Conservation (phyloP, 352 stramenopile species). For the Globisporangium solare region DNA sequence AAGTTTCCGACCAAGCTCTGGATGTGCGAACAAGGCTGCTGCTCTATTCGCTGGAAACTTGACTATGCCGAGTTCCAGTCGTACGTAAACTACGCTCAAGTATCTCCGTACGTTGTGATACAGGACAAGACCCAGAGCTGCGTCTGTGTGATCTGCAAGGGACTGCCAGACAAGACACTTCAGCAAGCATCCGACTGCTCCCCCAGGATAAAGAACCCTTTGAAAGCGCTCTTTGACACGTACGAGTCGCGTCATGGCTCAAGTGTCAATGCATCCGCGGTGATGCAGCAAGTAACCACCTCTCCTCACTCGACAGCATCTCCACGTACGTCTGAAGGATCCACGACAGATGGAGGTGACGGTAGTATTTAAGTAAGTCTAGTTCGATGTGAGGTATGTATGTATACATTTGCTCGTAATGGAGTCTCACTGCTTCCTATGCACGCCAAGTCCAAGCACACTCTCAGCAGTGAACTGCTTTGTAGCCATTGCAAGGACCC, state of each 20-base stretch:
- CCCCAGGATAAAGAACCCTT: neutral
- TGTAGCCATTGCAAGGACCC: too few relatives aligned
- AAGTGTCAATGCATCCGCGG: conserved; percentile 1
- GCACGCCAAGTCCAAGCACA: too few relatives aligned
- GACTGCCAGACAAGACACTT: conserved; percentile 19
- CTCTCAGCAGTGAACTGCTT: too few relatives aligned
- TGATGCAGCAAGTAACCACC: neutral
- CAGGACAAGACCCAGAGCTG: conserved; percentile 50
- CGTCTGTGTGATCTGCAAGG: conserved; percentile 58
- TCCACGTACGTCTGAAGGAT: conserved; percentile 3
- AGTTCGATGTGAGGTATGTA: too few relatives aligned
- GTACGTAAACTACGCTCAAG: conserved; percentile 57
- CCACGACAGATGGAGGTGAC: conserved; percentile 8
- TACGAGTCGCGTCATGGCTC: conserved; percentile 1
- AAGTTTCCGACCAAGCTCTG: conserved; percentile 34
- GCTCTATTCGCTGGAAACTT: conserved; percentile 70
- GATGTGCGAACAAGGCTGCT: conserved; percentile 61
- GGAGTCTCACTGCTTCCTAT: too few relatives aligned
- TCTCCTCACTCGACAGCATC: neutral
- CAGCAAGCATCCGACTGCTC: conserved; percentile 15
- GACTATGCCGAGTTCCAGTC: conserved; percentile 72
- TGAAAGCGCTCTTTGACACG: conserved; percentile 3
- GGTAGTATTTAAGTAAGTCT: conserved; percentile 9
- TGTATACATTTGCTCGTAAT: too few relatives aligned
- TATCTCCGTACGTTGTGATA: conserved; percentile 62